A percentile compares a stretch with the other conserved stretches of the same genome.
Evolutionary conservation across 2,329 filamentous ascomycete genomes (phyloP).

Genomic region (Calonectria pteridis): DNA sequence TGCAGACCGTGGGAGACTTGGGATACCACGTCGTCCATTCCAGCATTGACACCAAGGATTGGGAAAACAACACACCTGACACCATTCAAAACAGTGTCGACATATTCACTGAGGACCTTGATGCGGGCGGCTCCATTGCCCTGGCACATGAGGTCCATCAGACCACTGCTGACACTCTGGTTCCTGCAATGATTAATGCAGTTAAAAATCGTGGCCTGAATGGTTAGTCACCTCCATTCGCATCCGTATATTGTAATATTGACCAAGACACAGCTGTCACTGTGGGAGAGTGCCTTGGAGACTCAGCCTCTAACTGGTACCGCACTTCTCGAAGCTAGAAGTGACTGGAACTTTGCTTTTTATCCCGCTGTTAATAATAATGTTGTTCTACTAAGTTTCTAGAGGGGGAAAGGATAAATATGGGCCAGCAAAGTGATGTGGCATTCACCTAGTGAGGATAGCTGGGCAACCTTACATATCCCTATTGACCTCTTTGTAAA

Average conservation of each 20-base stretch:
- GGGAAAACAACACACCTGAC: constrained; percentile 60
- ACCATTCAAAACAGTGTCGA: constrained; percentile 57
- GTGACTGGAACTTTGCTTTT: too few species aligned
- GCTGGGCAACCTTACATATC: background rate
- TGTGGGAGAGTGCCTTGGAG: constrained; percentile 21
- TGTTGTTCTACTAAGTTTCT: background rate
- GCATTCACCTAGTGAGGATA: background rate
- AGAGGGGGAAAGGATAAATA: background rate
- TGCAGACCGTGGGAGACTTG: constrained; percentile 48
- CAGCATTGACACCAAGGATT: constrained; percentile 68
- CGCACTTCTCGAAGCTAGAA: constrained; percentile 7
- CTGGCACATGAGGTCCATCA: constrained; percentile 63
- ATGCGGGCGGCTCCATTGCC: constrained; percentile 54
- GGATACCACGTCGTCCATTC: constrained; percentile 66
- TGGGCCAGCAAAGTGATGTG: background rate
- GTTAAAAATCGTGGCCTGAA: constrained; percentile 17
- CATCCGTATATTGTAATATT: background rate
- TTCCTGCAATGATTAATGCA: constrained; percentile 28
- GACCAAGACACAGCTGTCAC: background rate
- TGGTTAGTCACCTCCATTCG: constrained; percentile 3
- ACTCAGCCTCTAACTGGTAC: constrained; percentile 8
- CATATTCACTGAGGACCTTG: constrained; percentile 39
- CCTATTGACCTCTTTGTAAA: background rate
- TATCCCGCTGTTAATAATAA: too few species aligned
- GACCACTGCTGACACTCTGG: constrained; percentile 53